phyloP scores from a whole-genome alignment of 1,139 yeast species.

The Trichomonascaceae sp. region DNA sequence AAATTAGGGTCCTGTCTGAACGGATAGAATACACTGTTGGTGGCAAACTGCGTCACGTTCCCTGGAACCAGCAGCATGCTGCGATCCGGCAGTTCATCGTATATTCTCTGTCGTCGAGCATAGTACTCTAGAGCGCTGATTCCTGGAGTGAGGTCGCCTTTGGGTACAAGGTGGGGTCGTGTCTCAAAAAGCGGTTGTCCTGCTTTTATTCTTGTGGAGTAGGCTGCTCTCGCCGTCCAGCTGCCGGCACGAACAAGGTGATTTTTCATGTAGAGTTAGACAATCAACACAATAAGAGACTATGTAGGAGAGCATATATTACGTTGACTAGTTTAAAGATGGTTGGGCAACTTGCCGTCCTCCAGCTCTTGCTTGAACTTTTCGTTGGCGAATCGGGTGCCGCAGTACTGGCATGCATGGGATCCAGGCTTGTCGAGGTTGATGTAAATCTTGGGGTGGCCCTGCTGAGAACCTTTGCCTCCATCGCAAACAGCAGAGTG shows the following conservation, averaged over 20 bases:
- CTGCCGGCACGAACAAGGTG: too few species aligned
- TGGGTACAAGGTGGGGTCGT: constrained; percentile 55
- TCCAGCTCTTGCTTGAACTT: constrained; percentile 5
- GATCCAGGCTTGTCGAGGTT: constrained; percentile 67
- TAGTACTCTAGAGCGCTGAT: constrained; percentile 74
- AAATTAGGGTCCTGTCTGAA: constrained; percentile 89
- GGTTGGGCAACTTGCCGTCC: neutral
- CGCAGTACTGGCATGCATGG: constrained; percentile 66
- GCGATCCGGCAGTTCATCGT: constrained; percentile 43
- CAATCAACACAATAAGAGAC: too few species aligned
- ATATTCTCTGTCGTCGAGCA: constrained; percentile 48
- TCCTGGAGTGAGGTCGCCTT: constrained; percentile 82
- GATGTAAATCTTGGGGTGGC: constrained; percentile 77
- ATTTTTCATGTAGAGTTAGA: too few species aligned
- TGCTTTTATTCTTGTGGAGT: constrained; percentile 21
- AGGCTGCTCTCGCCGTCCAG: constrained; percentile 4
- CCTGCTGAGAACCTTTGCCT: constrained; percentile 53
- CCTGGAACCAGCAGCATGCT: constrained; percentile 71
- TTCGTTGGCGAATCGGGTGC: constrained; percentile 12
- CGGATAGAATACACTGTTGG: constrained; percentile 82
- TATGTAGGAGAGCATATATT: too few species aligned
- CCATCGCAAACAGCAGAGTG: constrained; percentile 78
- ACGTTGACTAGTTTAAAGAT: neutral
- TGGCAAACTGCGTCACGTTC: constrained; percentile 55
- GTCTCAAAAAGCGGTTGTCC: constrained; percentile 89